Conservation (phyloP, 371 early-diverging fungal species). For the Thermomucor indicae-seudaticae region DNA sequence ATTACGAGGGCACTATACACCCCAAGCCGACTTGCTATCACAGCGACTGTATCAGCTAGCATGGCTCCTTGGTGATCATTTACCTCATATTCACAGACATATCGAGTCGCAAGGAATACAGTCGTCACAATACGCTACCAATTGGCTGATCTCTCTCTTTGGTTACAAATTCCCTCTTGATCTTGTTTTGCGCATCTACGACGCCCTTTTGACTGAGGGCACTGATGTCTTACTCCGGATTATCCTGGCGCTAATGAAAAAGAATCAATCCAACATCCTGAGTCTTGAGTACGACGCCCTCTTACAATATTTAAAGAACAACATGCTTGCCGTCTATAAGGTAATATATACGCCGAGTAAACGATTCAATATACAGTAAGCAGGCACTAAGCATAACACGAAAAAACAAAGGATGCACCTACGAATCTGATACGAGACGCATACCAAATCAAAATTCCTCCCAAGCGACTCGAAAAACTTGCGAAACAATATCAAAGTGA, state of each 20-base stretch:
- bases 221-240: slow-evolving; percentile 79
- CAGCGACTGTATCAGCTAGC: slow-evolving; percentile 87
- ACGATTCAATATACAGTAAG: neutral
- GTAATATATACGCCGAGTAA: slow-evolving; percentile 10
- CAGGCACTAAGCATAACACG: neutral
- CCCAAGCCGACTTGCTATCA: slow-evolving; percentile 79
- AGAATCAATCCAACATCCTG: slow-evolving; percentile 72
- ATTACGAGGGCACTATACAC: slow-evolving; percentile 84
- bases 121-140: slow-evolving; percentile 87
- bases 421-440: slow-evolving; percentile 79
- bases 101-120: slow-evolving; percentile 76
- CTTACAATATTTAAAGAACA: slow-evolving; percentile 79
- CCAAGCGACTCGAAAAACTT: slow-evolving; percentile 64
- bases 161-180: slow-evolving; percentile 91
- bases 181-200: slow-evolving; percentile 86
- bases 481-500: slow-evolving; percentile 70
- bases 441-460: slow-evolving; percentile 65
- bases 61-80: slow-evolving; percentile 69
- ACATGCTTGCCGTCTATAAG: slow-evolving; percentile 67
- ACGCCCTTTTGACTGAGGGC: slow-evolving; percentile 90
- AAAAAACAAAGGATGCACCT: slow-evolving; percentile 24
- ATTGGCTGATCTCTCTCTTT: slow-evolving; percentile 95
- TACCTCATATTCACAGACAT: slow-evolving; percentile 80
- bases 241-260: slow-evolving; percentile 80
- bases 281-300: slow-evolving; percentile 80